Evolutionary conservation across 805 yeast genomes (phyloP).

Genomic region (Alloascoidea africana): DNA sequence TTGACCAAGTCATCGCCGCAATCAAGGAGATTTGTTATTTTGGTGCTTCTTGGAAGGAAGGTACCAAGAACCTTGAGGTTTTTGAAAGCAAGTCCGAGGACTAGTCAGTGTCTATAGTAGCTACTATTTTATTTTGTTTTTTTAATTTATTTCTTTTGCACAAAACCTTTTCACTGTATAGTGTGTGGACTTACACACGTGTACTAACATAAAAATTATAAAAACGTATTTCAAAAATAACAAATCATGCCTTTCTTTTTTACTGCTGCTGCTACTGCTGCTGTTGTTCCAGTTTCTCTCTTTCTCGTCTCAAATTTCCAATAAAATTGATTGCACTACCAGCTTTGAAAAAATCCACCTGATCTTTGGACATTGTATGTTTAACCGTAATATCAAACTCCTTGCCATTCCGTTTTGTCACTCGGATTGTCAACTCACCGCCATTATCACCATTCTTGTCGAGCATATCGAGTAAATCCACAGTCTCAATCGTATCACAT

Average conservation of each 20-base stretch:
- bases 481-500: slow-evolving; percentile 67
- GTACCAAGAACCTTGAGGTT: slow-evolving; percentile 53
- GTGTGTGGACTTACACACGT: background rate
- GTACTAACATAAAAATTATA: background rate
- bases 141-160: no score
- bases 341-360: slow-evolving; percentile 89
- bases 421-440: slow-evolving; percentile 55
- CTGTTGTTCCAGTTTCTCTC: slow-evolving; percentile 10
- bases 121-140: no score
- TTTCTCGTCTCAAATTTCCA: slow-evolving; percentile 35
- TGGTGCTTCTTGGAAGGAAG: slow-evolving; percentile 74
- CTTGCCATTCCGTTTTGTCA: slow-evolving; percentile 64
- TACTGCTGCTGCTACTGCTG: slow-evolving; percentile 3
- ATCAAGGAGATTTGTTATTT: slow-evolving; percentile 61
- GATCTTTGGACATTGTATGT: slow-evolving; percentile 96
- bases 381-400: slow-evolving; percentile 56
- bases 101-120: no score
- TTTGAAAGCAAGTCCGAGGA: slow-evolving; percentile 57
- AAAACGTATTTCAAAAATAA: background rate
- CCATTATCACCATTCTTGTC: slow-evolving; percentile 80
- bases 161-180: no score
- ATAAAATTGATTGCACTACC: slow-evolving; percentile 94
- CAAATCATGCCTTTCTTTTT: background rate
- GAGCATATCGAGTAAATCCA: slow-evolving; percentile 61
- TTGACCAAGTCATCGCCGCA: slow-evolving; percentile 53